Evolutionary conservation across 352 stramenopile genomes (phyloP).

Genomic region (Globisporangium irregulare): DNA sequence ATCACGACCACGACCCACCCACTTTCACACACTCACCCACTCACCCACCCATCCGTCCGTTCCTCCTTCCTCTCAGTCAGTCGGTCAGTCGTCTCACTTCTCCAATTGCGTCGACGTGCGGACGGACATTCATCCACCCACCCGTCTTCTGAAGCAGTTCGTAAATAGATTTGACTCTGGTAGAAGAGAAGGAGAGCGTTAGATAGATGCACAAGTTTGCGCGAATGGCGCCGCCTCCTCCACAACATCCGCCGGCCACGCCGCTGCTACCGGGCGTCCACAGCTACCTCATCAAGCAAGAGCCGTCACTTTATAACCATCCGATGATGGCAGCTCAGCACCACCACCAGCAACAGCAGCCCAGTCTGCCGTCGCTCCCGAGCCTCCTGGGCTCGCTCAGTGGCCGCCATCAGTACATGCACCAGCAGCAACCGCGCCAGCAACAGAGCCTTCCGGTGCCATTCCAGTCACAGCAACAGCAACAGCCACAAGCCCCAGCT

Average conservation of each 20-base stretch:
- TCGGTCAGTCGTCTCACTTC: slow-evolving; percentile 6
- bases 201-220: slow-evolving; percentile 12
- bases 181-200: neutral
- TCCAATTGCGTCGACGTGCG: neutral
- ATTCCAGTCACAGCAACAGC: neutral
- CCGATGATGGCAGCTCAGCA: neutral
- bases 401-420: neutral
- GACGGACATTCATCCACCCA: too few relatives aligned
- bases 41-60: neutral
- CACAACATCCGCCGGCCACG: neutral
- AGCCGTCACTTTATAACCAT: neutral
- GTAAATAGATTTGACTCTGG: neutral
- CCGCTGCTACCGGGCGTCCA: slow-evolving; percentile 13
- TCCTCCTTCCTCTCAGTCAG: neutral
- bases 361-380: slow-evolving; percentile 17
- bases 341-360: neutral
- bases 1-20: neutral
- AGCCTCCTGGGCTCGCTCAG: slow-evolving; percentile 12
- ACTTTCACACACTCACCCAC: too few relatives aligned
- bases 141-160: too few relatives aligned
- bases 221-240: slow-evolving; percentile 3
- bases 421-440: neutral
- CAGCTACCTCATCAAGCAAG: slow-evolving; percentile 15
- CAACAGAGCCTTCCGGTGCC: slow-evolving; percentile 7
- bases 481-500: neutral